Evolutionary conservation across 306 rosid genomes (phyloP).

Genomic region (Ceratonia siliqua): DNA sequence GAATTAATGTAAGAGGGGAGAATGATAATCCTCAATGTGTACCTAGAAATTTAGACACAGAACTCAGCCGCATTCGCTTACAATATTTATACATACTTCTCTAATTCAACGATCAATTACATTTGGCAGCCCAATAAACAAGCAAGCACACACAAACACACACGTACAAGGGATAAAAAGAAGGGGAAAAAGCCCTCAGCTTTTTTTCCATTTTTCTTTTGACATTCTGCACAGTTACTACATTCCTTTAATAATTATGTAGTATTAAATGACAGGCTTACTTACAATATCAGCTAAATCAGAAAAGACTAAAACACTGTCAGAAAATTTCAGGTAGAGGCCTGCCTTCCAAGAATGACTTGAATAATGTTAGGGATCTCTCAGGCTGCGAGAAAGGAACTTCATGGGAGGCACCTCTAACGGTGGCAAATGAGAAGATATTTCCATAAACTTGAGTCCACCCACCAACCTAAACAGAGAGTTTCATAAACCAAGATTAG

Average conservation of each 20-base stretch:
- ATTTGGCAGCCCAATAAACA: constrained; percentile 13
- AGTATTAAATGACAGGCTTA: constrained; percentile 12
- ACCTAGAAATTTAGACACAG: not conserved
- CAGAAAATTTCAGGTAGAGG: constrained; percentile 78
- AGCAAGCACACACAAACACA: constrained; percentile 18
- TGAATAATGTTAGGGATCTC: constrained; percentile 86
- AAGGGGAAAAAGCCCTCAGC: not conserved
- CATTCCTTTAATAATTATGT: constrained; percentile 37
- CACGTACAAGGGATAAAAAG: not conserved
- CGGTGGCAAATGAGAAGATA: constrained; percentile 85
- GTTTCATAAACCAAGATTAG: constrained; percentile 28
- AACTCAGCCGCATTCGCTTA: not conserved
- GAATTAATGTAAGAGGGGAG: not conserved
- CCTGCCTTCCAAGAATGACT: constrained; percentile 69
- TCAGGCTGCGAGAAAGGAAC: constrained; percentile 97
- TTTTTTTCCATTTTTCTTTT: constrained; percentile 20
- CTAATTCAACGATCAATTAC: constrained; percentile 26
- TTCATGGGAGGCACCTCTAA: constrained; percentile 97
- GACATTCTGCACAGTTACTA: constrained; percentile 21
- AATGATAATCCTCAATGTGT: not conserved
- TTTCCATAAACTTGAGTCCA: constrained; percentile 98
- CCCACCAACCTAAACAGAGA: constrained; percentile 81
- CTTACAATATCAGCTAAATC: constrained; percentile 44
- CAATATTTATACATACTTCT: constrained; percentile 13
- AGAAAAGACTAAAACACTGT: constrained; percentile 32